Evolutionary conservation across 2,329 filamentous ascomycete species (phyloP).

Genomic region (Fusarium marasasianum): DNA sequence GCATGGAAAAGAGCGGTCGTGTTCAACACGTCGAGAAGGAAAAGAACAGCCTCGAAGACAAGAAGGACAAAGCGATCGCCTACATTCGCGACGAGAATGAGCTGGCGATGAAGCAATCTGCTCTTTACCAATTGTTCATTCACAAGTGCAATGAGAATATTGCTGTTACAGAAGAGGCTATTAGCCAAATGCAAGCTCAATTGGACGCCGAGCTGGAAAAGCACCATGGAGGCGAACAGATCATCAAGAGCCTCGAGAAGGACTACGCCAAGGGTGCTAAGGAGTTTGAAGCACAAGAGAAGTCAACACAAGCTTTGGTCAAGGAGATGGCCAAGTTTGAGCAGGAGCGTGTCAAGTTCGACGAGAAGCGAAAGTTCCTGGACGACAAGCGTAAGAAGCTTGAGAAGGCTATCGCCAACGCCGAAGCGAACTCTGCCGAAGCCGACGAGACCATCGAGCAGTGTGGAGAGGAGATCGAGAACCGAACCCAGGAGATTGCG

Average conservation of each 20-base stretch:
- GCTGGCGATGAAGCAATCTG: slow-evolving; percentile 85
- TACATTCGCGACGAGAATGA: slow-evolving; percentile 95
- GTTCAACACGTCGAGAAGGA: slow-evolving; percentile 99
- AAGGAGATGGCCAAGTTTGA: slow-evolving; percentile 95
- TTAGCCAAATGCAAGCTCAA: slow-evolving; percentile 87
- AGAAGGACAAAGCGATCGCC: slow-evolving; percentile 92
- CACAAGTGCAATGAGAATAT: slow-evolving; percentile 90
- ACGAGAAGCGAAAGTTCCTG: slow-evolving; percentile 97
- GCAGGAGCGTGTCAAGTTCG: slow-evolving; percentile 96
- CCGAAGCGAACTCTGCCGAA: slow-evolving; percentile 77
- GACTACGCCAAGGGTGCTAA: slow-evolving; percentile 84
- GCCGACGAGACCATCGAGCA: slow-evolving; percentile 82
- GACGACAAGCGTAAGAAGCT: slow-evolving; percentile 92
- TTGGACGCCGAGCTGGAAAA: slow-evolving; percentile 90
- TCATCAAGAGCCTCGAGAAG: slow-evolving; percentile 90
- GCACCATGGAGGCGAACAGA: slow-evolving; percentile 87
- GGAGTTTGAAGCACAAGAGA: slow-evolving; percentile 84
- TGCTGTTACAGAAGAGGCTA: slow-evolving; percentile 86
- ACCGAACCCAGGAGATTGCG: slow-evolving; percentile 76
- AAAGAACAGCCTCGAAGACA: slow-evolving; percentile 90
- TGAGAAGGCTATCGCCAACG: slow-evolving; percentile 84
- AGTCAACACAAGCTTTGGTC: slow-evolving; percentile 78
- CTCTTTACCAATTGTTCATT: slow-evolving; percentile 91
- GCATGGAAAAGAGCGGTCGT: slow-evolving; percentile 91
- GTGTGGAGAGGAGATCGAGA: slow-evolving; percentile 80